Percentiles rank a stretch among this genome's conserved stretches.
phyloP scores from a whole-genome alignment of 2,329 filamentous ascomycete species.

The Arachnopeziza araneosa region DNA sequence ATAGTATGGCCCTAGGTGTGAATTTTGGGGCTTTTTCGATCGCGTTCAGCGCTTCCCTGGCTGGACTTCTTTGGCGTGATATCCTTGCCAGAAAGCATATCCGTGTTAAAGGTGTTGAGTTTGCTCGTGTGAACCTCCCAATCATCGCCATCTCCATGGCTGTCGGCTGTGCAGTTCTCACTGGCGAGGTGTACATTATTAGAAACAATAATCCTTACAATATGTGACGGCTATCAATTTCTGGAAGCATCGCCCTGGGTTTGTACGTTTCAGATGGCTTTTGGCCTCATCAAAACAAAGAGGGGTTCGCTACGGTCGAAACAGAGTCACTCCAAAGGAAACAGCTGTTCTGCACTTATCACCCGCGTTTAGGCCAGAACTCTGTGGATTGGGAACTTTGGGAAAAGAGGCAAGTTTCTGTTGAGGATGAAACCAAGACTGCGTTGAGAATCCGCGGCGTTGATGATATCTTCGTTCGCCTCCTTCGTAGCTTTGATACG shows the following conservation, averaged over 20 bases:
- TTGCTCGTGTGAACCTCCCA: slow-evolving; percentile 62
- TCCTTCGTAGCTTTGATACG: no score
- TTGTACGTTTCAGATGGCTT: neutral
- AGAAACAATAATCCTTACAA: slow-evolving; percentile 28
- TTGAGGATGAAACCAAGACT: no score
- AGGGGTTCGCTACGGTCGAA: no score
- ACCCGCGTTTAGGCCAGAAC: no score
- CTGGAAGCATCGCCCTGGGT: neutral
- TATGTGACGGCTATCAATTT: neutral
- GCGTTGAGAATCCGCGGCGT: no score
- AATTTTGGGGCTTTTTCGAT: slow-evolving; percentile 72
- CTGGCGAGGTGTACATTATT: slow-evolving; percentile 59
- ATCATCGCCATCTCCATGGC: slow-evolving; percentile 66
- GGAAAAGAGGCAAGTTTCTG: no score
- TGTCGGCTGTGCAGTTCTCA: slow-evolving; percentile 54
- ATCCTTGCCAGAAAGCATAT: slow-evolving; percentile 66
- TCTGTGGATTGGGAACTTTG: no score
- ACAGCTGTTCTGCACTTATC: no score
- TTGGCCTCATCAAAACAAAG: neutral
- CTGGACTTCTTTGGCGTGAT: slow-evolving; percentile 67
- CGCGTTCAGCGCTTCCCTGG: slow-evolving; percentile 65
- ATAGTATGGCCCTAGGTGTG: slow-evolving; percentile 68
- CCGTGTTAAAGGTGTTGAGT: slow-evolving; percentile 55
- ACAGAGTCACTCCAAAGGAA: no score
- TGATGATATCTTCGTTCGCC: no score